A percentile compares a stretch with the other conserved stretches of the same genome.
phyloP scores from a whole-genome alignment of 306 rosid species.

The Dalbergia cochinchinensis region DNA sequence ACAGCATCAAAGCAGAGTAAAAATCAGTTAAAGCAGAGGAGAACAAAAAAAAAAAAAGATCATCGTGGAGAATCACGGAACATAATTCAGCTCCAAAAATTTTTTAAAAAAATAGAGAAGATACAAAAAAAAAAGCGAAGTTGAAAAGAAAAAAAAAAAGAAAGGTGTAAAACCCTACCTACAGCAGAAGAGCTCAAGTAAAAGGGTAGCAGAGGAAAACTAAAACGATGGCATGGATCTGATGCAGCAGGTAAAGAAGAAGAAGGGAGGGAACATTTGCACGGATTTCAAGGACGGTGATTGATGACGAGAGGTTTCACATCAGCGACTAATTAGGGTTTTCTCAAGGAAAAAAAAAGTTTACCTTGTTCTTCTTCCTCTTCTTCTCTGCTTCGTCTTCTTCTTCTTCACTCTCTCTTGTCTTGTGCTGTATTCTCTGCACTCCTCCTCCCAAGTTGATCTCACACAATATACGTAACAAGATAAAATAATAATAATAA shows the following conservation, averaged over 20 bases:
- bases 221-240: slow-evolving; percentile 54
- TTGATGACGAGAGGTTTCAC: background rate
- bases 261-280: background rate
- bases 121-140: too few relatives aligned
- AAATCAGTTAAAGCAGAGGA: background rate
- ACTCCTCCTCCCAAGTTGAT: slow-evolving; percentile 48
- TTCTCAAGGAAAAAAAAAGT: background rate
- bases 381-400: background rate
- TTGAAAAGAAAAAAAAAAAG: background rate
- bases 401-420: slow-evolving; percentile 31
- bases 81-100: slow-evolving; percentile 8
- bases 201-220: background rate
- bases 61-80: slow-evolving; percentile 2
- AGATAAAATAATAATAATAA: background rate
- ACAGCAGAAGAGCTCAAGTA: background rate
- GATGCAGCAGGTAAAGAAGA: slow-evolving; percentile 9
- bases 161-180: slow-evolving; percentile 4
- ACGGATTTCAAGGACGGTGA: slow-evolving; percentile 42
- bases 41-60: slow-evolving; percentile 41
- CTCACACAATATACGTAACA: slow-evolving; percentile 46
- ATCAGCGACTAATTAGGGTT: background rate
- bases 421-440: background rate
- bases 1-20: slow-evolving; percentile 13
- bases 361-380: background rate
- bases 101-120: background rate